Conservation (phyloP, 371 early-diverging fungal genomes). For the Phascolomyces articulosus region DNA sequence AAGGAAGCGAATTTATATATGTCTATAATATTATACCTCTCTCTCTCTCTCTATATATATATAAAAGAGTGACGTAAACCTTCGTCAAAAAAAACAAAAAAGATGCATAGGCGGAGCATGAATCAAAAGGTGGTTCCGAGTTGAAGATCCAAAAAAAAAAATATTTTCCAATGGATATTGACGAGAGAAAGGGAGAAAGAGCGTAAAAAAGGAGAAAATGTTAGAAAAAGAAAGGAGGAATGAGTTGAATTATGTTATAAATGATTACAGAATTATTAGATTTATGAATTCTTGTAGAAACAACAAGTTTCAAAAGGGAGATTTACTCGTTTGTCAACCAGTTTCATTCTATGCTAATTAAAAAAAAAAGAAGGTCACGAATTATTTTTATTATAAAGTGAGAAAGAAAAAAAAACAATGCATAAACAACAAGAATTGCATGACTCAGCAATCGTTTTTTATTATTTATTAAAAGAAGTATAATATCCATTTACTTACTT, state of each 20-base stretch:
- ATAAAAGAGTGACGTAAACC: background rate
- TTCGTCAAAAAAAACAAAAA: no score
- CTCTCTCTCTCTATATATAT: no score
- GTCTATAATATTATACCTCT: no score
- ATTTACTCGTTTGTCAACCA: no score
- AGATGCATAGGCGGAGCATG: slow-evolving; percentile 4
- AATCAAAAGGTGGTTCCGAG: background rate
- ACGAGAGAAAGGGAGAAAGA: background rate
- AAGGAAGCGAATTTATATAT: no score
- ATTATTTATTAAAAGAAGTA: background rate
- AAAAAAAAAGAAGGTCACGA: no score
- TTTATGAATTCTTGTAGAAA: no score
- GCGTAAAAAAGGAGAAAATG: background rate
- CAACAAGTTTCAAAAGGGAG: no score
- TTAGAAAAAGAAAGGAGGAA: background rate
- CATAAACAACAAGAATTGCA: slow-evolving; percentile 9
- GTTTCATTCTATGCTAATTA: no score
- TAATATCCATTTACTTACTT: no score
- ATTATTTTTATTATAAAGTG: background rate
- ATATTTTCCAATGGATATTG: background rate
- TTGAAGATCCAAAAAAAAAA: background rate
- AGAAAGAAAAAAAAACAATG: background rate
- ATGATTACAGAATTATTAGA: no score
- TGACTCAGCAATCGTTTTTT: slow-evolving; percentile 11
- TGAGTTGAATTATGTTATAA: no score